Conservation (phyloP, 2,329 filamentous ascomycete genomes). For the Stenocarpella maydis region DNA sequence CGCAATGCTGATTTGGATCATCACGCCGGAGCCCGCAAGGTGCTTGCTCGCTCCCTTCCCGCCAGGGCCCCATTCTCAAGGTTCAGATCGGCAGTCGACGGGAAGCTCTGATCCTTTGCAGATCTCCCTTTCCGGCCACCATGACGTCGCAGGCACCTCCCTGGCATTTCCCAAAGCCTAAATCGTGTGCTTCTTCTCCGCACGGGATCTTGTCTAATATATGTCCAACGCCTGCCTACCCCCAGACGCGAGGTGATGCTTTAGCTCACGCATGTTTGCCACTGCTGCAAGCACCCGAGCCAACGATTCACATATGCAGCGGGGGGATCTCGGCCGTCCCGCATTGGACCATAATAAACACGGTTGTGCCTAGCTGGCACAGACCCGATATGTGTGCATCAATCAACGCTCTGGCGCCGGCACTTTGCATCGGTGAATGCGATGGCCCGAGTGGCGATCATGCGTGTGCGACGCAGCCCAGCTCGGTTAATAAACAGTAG, state of each 20-base stretch:
- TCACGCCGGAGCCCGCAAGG: not conserved
- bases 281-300: not conserved
- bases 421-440: not conserved
- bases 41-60: not conserved
- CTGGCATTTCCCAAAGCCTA: not conserved
- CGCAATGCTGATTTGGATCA: slow-evolving; percentile 16
- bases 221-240: not conserved
- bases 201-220: not conserved
- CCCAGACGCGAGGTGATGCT: not conserved
- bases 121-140: not conserved
- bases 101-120: slow-evolving; percentile 14
- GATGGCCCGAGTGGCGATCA: slow-evolving; percentile 11
- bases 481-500: not conserved
- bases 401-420: slow-evolving; percentile 1
- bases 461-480: slow-evolving; percentile 12
- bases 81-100: slow-evolving; percentile 18
- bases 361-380: not conserved
- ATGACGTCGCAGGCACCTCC: slow-evolving; percentile 15
- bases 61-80: not conserved
- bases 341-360: not conserved
- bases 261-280: slow-evolving; percentile 14
- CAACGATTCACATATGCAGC: not conserved
- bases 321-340: slow-evolving; percentile 10
- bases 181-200: slow-evolving; percentile 1
- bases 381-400: not conserved